Evolutionary conservation across 2,329 filamentous ascomycete species (phyloP).

Genomic region (Aspergillus pseudoglaucus): DNA sequence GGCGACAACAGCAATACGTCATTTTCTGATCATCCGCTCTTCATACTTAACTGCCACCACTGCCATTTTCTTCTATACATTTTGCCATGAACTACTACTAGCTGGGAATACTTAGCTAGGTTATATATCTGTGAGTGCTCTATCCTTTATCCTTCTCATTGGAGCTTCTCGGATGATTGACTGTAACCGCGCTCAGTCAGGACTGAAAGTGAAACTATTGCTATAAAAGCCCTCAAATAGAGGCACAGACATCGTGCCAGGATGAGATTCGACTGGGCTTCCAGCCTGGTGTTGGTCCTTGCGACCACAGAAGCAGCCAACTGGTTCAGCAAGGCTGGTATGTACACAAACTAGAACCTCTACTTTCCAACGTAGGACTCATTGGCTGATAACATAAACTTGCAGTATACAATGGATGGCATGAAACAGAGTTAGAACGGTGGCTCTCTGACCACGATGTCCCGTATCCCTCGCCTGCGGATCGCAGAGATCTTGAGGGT

Average conservation of each 20-base stretch:
- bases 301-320: slow-evolving; percentile 64
- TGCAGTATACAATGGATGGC: slow-evolving; percentile 96
- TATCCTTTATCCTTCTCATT: neutral
- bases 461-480: slow-evolving; percentile 80
- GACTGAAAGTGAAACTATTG: neutral
- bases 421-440: slow-evolving; percentile 92
- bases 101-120: neutral
- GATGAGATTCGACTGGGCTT: slow-evolving; percentile 71
- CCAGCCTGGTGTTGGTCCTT: slow-evolving; percentile 64
- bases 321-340: slow-evolving; percentile 85
- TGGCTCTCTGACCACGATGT: slow-evolving; percentile 93
- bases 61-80: neutral
- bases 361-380: neutral
- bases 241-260: slow-evolving; percentile 18
- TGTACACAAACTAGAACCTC: slow-evolving; percentile 26
- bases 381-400: slow-evolving; percentile 1
- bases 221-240: neutral
- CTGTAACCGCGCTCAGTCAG: neutral
- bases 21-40: neutral
- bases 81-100: neutral
- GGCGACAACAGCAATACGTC: neutral
- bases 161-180: neutral
- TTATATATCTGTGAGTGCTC: neutral
- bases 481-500: slow-evolving; percentile 89
- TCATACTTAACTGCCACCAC: neutral